Evolutionary conservation across 1,284 basidiomycete genomes (phyloP).

Genomic region (Cystobasidium sp.): DNA sequence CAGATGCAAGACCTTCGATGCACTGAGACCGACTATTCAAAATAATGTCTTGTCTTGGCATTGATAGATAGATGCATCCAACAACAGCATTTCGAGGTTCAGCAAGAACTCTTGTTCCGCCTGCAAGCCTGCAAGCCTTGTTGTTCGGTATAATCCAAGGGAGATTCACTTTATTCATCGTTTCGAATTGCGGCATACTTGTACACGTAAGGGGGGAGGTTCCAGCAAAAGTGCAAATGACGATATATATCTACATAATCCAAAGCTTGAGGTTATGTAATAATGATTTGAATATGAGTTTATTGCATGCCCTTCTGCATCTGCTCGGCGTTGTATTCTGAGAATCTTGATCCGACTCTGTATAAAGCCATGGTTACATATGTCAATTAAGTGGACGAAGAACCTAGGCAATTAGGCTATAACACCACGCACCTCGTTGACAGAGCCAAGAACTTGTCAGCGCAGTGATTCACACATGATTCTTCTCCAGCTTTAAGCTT

Average conservation of each 20-base stretch:
- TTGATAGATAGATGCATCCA: too few species aligned
- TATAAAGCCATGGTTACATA: not conserved
- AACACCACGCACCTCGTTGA: slow-evolving; percentile 65
- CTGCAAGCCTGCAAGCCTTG: too few species aligned
- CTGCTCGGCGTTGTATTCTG: slow-evolving; percentile 52
- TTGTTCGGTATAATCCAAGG: not conserved
- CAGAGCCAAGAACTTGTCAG: slow-evolving; percentile 96
- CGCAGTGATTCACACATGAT: slow-evolving; percentile 66
- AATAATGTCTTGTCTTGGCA: too few species aligned
- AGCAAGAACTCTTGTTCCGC: too few species aligned
- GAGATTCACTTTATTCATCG: not conserved
- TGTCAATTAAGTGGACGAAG: not conserved
- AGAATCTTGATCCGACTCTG: slow-evolving; percentile 50
- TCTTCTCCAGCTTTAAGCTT: slow-evolving; percentile 69
- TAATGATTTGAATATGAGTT: not conserved
- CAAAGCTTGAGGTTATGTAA: not conserved
- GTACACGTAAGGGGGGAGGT: slow-evolving; percentile 2
- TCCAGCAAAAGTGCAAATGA: not conserved
- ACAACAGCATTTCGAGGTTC: too few species aligned
- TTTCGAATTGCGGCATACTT: not conserved
- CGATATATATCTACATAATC: not conserved
- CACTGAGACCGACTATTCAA: not conserved
- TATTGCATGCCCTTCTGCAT: slow-evolving; percentile 45
- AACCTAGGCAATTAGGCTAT: not conserved
- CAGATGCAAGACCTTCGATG: slow-evolving; percentile 16